Base-by-base conservation (phyloP, 192 early-diverging fungal species). In the Rhizoclosmatium globosum region DNA sequence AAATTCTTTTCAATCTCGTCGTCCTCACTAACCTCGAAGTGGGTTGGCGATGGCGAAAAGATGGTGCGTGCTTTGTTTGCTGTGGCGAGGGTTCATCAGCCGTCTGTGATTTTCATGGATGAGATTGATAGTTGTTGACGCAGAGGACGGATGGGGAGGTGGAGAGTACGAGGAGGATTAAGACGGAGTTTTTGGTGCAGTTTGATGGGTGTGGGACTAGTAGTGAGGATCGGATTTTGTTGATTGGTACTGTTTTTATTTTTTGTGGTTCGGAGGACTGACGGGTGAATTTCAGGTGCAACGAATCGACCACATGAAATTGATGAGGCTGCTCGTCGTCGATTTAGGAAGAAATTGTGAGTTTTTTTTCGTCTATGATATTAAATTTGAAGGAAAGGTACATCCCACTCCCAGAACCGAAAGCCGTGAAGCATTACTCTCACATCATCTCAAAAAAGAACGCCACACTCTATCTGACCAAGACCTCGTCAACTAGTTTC, bases 21-120 rank as follows among this genome's bases (percentile, higher is more conserved):
- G 2, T 97, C 95, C 2, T 94, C 95, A 11, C 86, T 98, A 64
- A 98, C 96, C 4, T 95, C 94, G 11, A 97, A 97, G 79, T 98
- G 95, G 95, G 91, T 96, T 2, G 94, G 96, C 46, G 95, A 98
- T 77, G 95, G 95, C 48, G 96, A 98, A 79, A 98, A 98, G 79
- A 94, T 97, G 94, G 94, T 94, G 21, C 91, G 95, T 0, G 93
- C 95, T 15, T 77, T 98, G 57, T 98, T 98, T 86, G 95, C 96
- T 0, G 95, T 97, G 0, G 96, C 96, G 1, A 76, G 96, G 44
- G 93, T 91, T 9, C 76, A 87, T 60, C 95, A 97, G 83, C 96
- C 96, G 23, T 88, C 92, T 0, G 94, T 96, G 0, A 94, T 97
- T 17, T 96, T 97, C 81, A 90, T 98, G 47, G 96, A 98, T 77